A percentile compares a stretch with the other conserved stretches of the same genome.
Conservation (phyloP, 306 rosid genomes). For the Corylus americana region DNA sequence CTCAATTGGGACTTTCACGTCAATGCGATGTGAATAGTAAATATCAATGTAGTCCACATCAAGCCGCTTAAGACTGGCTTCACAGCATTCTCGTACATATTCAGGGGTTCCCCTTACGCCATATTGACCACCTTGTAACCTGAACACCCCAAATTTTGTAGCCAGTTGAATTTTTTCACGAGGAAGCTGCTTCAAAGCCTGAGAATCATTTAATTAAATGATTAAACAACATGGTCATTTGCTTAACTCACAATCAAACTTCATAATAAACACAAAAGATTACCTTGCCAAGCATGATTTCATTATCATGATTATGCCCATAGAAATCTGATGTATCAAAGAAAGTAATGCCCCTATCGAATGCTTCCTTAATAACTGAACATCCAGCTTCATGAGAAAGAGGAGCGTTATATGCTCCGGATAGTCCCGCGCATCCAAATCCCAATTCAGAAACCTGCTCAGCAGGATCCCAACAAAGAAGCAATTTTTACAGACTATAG, state of each 20-base stretch:
- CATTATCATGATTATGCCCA: constrained; percentile 62
- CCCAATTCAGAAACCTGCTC: constrained; percentile 76
- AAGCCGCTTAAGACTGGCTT: constrained; percentile 64
- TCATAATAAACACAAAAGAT: not conserved
- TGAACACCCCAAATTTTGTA: constrained; percentile 59
- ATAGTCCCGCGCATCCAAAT: constrained; percentile 79
- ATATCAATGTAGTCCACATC: constrained; percentile 52
- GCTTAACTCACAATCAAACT: not conserved
- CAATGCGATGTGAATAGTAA: constrained; percentile 60
- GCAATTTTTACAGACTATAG: not conserved
- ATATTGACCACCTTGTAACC: constrained; percentile 16
- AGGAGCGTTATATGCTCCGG: constrained; percentile 63
- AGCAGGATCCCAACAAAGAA: not conserved
- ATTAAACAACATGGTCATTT: constrained; percentile 2
- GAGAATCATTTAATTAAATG: not conserved
- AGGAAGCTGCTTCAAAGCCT: constrained; percentile 76
- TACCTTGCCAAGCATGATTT: constrained; percentile 78
- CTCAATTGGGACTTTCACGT: constrained; percentile 67
- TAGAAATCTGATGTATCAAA: constrained; percentile 70
- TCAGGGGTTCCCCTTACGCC: constrained; percentile 57
- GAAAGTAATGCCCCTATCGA: constrained; percentile 64
- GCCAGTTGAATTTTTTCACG: constrained; percentile 67
- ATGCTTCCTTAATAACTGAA: constrained; percentile 61
- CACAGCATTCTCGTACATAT: constrained; percentile 60
- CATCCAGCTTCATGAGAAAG: constrained; percentile 71